phyloP scores from a whole-genome alignment of 2,329 filamentous ascomycete species.

The Fusarium mundagurra region DNA sequence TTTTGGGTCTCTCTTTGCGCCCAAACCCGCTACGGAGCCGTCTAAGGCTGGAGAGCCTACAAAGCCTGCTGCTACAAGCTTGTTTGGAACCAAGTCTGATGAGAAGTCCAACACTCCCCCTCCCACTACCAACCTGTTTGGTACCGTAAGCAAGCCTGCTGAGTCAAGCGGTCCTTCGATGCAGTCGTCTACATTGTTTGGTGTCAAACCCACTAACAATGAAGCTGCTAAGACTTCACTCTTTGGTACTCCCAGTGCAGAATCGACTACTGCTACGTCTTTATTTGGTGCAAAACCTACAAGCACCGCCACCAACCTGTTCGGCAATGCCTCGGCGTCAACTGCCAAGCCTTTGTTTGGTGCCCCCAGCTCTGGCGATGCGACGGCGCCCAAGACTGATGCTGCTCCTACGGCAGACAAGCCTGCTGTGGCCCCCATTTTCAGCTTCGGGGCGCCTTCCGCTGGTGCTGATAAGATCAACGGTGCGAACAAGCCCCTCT shows the following conservation, averaged over 20 bases:
- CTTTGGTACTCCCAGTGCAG: slow-evolving; percentile 44
- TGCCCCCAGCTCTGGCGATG: slow-evolving; percentile 21
- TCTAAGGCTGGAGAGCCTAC: slow-evolving; percentile 42
- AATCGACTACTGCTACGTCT: slow-evolving; percentile 27
- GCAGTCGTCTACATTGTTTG: slow-evolving; percentile 49
- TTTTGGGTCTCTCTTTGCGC: slow-evolving; percentile 46
- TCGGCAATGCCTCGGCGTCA: slow-evolving; percentile 43
- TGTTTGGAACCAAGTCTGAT: slow-evolving; percentile 52
- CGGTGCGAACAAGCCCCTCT: slow-evolving; percentile 50
- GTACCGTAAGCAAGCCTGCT: slow-evolving; percentile 46
- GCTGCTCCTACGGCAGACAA: slow-evolving; percentile 33
- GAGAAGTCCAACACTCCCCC: slow-evolving; percentile 41
- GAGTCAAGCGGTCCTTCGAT: slow-evolving; percentile 43
- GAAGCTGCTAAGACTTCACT: slow-evolving; percentile 41
- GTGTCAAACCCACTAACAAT: slow-evolving; percentile 42
- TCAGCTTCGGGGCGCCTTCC: slow-evolving; percentile 48
- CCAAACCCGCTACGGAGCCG: slow-evolving; percentile 46
- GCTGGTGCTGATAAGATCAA: slow-evolving; percentile 42
- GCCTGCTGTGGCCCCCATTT: slow-evolving; percentile 43
- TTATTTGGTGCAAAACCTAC: slow-evolving; percentile 43
- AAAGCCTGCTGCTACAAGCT: slow-evolving; percentile 39
- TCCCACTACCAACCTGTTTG: slow-evolving; percentile 51
- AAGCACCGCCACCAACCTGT: slow-evolving; percentile 43
- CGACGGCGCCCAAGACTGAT: slow-evolving; percentile 38
- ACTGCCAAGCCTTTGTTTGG: slow-evolving; percentile 46